Conservation (phyloP, 495 filamentous ascomycete genomes). For the Trichoderma reesei region DNA sequence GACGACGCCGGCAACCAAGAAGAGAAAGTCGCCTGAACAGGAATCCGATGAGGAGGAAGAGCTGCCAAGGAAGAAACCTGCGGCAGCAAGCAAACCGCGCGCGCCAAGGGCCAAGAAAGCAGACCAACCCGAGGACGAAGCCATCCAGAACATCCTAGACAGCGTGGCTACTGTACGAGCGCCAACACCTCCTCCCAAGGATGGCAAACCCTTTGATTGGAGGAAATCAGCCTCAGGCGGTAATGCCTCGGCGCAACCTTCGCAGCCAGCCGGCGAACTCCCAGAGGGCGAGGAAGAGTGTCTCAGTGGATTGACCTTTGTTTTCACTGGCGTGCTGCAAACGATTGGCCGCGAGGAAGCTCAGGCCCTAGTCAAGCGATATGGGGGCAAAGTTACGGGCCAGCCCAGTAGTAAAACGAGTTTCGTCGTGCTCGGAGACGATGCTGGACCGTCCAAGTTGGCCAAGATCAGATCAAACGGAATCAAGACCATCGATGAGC, state of each 20-base stretch:
- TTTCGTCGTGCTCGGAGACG: slow-evolving; percentile 82
- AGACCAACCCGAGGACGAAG: slow-evolving; percentile 49
- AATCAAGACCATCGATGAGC: slow-evolving; percentile 86
- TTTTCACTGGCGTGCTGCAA: slow-evolving; percentile 87
- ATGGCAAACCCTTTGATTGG: slow-evolving; percentile 56
- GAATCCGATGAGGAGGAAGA: slow-evolving; percentile 33
- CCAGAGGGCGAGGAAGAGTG: slow-evolving; percentile 84
- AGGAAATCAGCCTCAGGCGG: slow-evolving; percentile 38
- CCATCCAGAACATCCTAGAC: slow-evolving; percentile 75
- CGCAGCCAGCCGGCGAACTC: slow-evolving; percentile 51
- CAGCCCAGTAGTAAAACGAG: slow-evolving; percentile 85
- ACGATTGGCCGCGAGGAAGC: slow-evolving; percentile 77
- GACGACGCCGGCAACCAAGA: slow-evolving; percentile 32
- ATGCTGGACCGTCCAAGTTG: slow-evolving; percentile 93
- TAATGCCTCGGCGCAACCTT: slow-evolving; percentile 48
- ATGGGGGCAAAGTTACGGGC: slow-evolving; percentile 84
- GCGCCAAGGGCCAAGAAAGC: slow-evolving; percentile 50
- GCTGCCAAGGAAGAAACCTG: slow-evolving; percentile 45
- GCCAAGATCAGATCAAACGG: slow-evolving; percentile 65
- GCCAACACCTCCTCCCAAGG: slow-evolving; percentile 66
- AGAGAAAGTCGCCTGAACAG: slow-evolving; percentile 34
- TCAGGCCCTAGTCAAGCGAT: slow-evolving; percentile 76
- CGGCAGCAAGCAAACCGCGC: slow-evolving; percentile 51
- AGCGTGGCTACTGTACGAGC: slow-evolving; percentile 71
- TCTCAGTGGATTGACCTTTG: slow-evolving; percentile 83